Base-by-base conservation (phyloP, 1,284 basidiomycete species). In the Ustilago trichophora region DNA sequence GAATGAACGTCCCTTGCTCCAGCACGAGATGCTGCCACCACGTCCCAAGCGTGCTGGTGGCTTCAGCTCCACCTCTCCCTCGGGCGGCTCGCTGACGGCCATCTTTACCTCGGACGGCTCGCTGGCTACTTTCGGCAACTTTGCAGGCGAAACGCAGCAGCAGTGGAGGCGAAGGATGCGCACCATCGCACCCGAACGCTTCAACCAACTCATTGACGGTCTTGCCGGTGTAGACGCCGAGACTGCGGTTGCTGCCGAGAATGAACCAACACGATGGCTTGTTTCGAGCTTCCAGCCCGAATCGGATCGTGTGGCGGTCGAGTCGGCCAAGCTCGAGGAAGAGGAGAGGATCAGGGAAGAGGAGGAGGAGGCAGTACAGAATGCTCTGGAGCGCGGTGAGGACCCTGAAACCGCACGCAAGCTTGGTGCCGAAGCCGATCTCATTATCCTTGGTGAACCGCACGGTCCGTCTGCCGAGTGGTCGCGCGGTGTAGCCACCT, bases 361-460 rank as follows among this genome's bases (percentile, higher is more conserved):
- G 33, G 65, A 72, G 37, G 73, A 77, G 26, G 68, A 72, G 36
- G 76, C 75, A n/a, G 60, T 80, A 1, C 58, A 69, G 34, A 66
- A 68, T 48, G 78, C 78, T 0, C 18, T 75, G 4, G 78, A 80
- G 34, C 74, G 78, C 7, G 78, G 78, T 29, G 77, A 80, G 40
- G 70, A 77, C 31, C 58, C 77, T 2, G 60, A 68, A 24, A 49
- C 76, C 6, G 76, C 78, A 33, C 60, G 69, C 54, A 66, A 64
- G 43, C 68, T 81, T 3, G 79, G 76, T 15, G 56, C 63, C n/a
- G 79, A 81, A 55, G 73, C 76, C 9, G 79, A 81, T 32, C 63
- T 79, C n/a, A 65, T 80, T 38, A 69, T 81, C 24, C 56, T 81
- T 2, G 79, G 79, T 22, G 79, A 81, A 60, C 76, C 75, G 21